Evolutionary conservation across 768 basidiomycete species (phyloP), one percentile per base, ranked within the genome.

Genomic region (Mycena rosella): DNA sequence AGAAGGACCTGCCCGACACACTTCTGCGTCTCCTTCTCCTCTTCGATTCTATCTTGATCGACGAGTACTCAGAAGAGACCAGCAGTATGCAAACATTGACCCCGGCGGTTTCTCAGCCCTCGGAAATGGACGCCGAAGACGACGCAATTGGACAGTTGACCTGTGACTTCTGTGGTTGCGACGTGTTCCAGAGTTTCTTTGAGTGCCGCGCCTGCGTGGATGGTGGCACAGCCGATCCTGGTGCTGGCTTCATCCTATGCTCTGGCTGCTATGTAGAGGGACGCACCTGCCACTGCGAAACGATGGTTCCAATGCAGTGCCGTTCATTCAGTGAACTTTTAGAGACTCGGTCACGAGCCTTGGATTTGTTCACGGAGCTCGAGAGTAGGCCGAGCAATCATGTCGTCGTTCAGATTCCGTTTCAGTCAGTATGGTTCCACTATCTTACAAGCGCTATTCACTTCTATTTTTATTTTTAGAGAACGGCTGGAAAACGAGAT

Each of bases 141-240:
- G 67, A 70, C 42, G 63, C 74, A 7, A 71, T 77, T 2, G 68
- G 73, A 45, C 75, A 81, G 20, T 81, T 86, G 38, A 79, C 73
- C 10, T 95, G 94, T 73, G 93, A 95, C 74, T 95, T 93, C 74
- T 96, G 94, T 72, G 89, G 88, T 20, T 87, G 86, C 3, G 94
- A 96, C 73, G 86, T 96, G 65, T 95, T 95, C 70, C 89, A 93
- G 69, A 89, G 90, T 67, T 94, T 89, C 75, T 92, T 95, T 68
- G 89, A 92, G 74, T 95, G 94, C 74, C 73, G 75, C 2, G 65
- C 70, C 0, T 92, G 92, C 71, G 77, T 79, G 13, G 63, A 68
- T 7, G 53, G 48, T 44, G 5, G 38, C 27, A 58, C 49, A 65
- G 51, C 34, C 11, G 73, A 64, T 20, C 71, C 73, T 14, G 85